Conservation (phyloP, 2,329 filamentous ascomycete species). For the Alternaria brassicae region DNA sequence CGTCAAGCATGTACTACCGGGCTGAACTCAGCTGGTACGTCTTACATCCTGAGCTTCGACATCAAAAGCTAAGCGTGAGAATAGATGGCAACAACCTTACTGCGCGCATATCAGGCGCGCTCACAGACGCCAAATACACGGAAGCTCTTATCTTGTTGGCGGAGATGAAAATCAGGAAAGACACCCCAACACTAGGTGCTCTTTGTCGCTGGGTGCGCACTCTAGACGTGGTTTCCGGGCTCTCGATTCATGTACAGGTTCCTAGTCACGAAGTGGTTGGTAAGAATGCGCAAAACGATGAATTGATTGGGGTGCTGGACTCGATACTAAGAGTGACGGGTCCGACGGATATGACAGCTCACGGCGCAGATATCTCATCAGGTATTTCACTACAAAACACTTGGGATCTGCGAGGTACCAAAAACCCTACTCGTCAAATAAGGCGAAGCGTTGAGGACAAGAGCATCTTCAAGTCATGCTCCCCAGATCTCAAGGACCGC, state of each 20-base stretch:
- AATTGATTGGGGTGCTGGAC: conserved; percentile 67
- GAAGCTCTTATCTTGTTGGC: conserved; percentile 71
- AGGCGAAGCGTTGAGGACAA: conserved; percentile 67
- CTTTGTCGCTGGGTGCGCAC: conserved; percentile 76
- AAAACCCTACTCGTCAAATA: conserved; percentile 53
- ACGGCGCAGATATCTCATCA: conserved; percentile 33
- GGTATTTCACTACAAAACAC: conserved; percentile 65
- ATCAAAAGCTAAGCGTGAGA: conserved; percentile 8
- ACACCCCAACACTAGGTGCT: conserved; percentile 71
- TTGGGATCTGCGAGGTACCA: conserved; percentile 65
- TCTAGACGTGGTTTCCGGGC: conserved; percentile 71
- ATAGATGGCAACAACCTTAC: conserved; percentile 68
- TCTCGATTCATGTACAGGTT: conserved; percentile 62
- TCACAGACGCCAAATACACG: conserved; percentile 69
- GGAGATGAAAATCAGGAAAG: conserved; percentile 72
- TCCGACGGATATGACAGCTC: conserved; percentile 59
- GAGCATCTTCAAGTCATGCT: conserved; percentile 49
- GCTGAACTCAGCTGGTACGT: conserved; percentile 62
- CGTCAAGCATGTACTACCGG: conserved; percentile 73
- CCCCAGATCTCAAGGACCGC: conserved; percentile 32
- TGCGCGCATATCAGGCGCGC: conserved; percentile 69
- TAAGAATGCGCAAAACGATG: conserved; percentile 57
- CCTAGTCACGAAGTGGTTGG: conserved; percentile 43
- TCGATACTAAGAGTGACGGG: conserved; percentile 69
- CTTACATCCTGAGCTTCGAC: background rate